Base-by-base conservation (phyloP, 345 rosid species). In the Lumnitzera littorea region DNA sequence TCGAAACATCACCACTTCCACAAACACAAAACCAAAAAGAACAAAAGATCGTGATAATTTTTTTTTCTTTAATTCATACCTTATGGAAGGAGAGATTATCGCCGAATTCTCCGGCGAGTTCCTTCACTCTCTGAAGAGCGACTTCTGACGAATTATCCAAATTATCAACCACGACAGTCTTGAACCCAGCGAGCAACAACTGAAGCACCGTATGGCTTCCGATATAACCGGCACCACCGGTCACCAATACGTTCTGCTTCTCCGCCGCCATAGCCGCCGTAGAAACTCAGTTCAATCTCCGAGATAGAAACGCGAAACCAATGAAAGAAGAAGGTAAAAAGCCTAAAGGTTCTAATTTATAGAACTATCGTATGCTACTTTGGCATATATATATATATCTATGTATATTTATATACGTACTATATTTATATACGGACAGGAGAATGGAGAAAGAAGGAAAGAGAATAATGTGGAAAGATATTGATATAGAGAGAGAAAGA, bases 141-240 rank as follows among this genome's bases (percentile, higher is more conserved):
- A 84, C 67, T 13, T 61, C 75, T 11, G 92, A 84, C 46, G 97
- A 68, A 70, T 95, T 91, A 51, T 91, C 91, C 49, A 95, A 91
- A 68, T 83, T 95, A 68, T 95, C 99, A 5, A 88, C 73, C n/a
- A 88, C 97, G 11, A 85, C 94, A 63, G 72, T 66, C 15, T 41
- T 69, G 76, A 80, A 85, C 5, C 97, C 96, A 20, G 79, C 84
- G 52, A 75, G 68, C 10, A 95, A 87, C 59, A 95, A 77, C 75
- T 95, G 97, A 51, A 95, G 88, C 56, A 91, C 99, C 3, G 99
- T 85, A 79, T 95, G 99, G 64, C 89, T 91, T 5, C 99, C 99
- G 60, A 91, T 95, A 75, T 88, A 95, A 54, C 97, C 99, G 69
- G 99, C 96, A 43, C 99, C 99, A 11, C 99, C 99, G 62, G 95